Base-by-base conservation (phyloP, 1,139 yeast genomes). In the Yamadazyma atlantica region DNA sequence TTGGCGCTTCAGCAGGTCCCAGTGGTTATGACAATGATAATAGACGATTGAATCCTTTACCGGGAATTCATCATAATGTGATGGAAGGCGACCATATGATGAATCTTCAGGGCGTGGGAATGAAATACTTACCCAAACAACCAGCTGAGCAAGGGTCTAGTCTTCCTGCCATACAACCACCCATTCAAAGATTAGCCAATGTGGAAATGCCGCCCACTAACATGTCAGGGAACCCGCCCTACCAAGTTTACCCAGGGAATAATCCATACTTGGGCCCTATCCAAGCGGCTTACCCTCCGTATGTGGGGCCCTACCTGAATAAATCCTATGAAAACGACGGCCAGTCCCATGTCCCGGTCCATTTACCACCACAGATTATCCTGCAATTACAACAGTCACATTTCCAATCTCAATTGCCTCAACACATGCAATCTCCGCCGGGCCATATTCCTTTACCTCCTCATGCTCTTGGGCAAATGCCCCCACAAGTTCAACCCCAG, bases 241-340 rank as follows among this genome's bases (percentile, higher is more conserved):
- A n/a, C 4, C 8, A 26, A 7, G 29, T 14, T 12, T 26, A 4
- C 13, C 14, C 14, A 4, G 14, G 16, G n/a, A 26, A 26, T 16
- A 16, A 14, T 10, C 4, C 30, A 6, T 28, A 28, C 16, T 28
- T 28, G 12, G 30, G 21, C 3, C 30, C 16, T 15, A 11, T 10
- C 7, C 19, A 28, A n/a, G 3, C 19, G 12, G n/a, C 19, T 7
- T 11, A 28, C n/a, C 30, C 30, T 4, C 35, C 37, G 22, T 41
- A 33, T 27, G 32, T 38, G 4, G 44, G 44, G 1, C 44, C 44
- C 2, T 41, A 33, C 26, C 42, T 38, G 42, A 41, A 23, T 29
- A 23, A 39, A 17, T 36, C 39, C 15, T 41, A 41, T 29, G 44
- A 41, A 12, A 34, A 21, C 4, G 39, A 36, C 6, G 18, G 18